Base-by-base conservation (phyloP, 1,139 yeast genomes). In the Pichia sp. region DNA sequence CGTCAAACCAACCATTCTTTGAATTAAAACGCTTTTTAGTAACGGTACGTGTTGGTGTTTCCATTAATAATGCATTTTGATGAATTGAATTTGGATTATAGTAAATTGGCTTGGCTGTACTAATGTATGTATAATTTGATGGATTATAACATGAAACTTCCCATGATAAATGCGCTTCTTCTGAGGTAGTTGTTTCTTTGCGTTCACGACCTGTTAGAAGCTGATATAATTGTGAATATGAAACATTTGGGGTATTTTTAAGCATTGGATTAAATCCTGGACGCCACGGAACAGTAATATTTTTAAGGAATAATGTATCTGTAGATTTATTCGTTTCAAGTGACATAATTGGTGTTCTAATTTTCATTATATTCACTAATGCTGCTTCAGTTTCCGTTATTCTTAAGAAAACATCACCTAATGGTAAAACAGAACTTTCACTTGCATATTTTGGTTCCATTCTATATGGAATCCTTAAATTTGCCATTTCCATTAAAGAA, bases 181-280 rank as follows among this genome's bases (percentile, higher is more conserved):
- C 43, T 27, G 40, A 23, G 12, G 29, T 30, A 4, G 31, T n/a
- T 28, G 69, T 68, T 0, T 70, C 66, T 26, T 75, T 72, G 55
- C 87, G 69, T 47, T 71, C 74, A 1, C 78, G 79, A 0, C 89
- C 87, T 8, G 80, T 79, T 33, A 84, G 67, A 39, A 82, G 57
- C n/a, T 55, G 47, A 39, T 78, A 73, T 50, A 84, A 65, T 51
- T 87, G 96, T 2, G 74, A 72, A 30, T 74, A 64, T 3, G 79
- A 69, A 16, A 83, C 73, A 49, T 73, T 72, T 35, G 76, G 78
- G 1, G 82, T 73, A 34, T 56, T 58, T 54, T 82, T 80, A 10
- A 94, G 87, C 95, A 97, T 86, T 64, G 83, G 94, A 44, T 87
- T 69, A 6, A 87, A 80, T 5, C 78, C 72, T 1, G 98, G 98